phyloP scores from a whole-genome alignment of 805 yeast genomes.

The Ogataea trehalophila region DNA sequence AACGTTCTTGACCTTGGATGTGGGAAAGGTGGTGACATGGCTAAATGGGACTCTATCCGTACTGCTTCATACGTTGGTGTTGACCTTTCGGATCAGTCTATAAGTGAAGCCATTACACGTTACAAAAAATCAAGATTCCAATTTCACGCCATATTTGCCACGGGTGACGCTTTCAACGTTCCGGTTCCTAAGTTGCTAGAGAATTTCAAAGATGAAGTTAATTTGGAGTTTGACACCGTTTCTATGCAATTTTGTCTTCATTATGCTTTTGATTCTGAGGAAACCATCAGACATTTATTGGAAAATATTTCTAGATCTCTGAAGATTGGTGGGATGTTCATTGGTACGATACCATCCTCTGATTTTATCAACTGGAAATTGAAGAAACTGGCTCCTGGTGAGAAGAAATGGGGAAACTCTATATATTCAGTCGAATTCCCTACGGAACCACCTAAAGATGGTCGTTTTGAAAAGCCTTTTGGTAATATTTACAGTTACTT shows the following conservation, averaged over 20 bases:
- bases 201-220: constrained; percentile 57
- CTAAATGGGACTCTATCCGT: constrained; percentile 76
- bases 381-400: constrained; percentile 44
- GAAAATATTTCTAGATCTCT: constrained; percentile 73
- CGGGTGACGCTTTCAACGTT: constrained; percentile 85
- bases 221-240: constrained; percentile 82
- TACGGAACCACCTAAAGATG: constrained; percentile 70
- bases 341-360: constrained; percentile 93
- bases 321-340: constrained; percentile 77
- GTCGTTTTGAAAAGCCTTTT: constrained; percentile 66
- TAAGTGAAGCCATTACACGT: constrained; percentile 77
- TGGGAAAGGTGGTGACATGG: constrained; percentile 97
- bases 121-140: constrained; percentile 48
- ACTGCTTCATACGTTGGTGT: constrained; percentile 81
- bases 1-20: constrained; percentile 85
- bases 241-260: constrained; percentile 91
- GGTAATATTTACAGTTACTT: constrained; percentile 83
- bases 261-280: constrained; percentile 87
- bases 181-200: constrained; percentile 63
- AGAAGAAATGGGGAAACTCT: constrained; percentile 76
- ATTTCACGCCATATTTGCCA: constrained; percentile 63
- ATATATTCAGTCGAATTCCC: constrained; percentile 79
- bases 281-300: constrained; percentile 66
- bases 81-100: constrained; percentile 86
- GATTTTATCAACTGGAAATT: constrained; percentile 74